A percentile compares a stretch with the other conserved stretches of the same genome.
These are phyloP conservation scores for Chrysoporthe deuterocubensis DNA, from an alignment of 2,329 filamentous ascomycete genomes.

Conservation along the genomic window DNA sequence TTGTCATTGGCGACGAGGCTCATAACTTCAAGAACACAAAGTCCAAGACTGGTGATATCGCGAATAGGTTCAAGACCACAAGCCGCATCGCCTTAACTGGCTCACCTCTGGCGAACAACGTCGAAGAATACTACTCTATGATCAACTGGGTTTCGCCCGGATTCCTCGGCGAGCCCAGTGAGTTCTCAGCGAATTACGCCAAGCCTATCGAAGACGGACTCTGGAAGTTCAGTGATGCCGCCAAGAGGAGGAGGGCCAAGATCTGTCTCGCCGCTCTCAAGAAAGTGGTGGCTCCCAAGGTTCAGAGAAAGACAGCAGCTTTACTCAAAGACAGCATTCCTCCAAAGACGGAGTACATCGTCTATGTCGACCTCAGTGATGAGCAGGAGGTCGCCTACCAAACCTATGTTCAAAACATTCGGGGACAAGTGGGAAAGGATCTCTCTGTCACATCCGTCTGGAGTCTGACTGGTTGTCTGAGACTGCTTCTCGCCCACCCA, in stretches of 20 bases:
- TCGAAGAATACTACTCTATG: constrained; percentile 84
- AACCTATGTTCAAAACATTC: constrained; percentile 37
- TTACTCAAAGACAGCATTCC: constrained; percentile 70
- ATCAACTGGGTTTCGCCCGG: constrained; percentile 84
- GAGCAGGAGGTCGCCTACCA: constrained; percentile 69
- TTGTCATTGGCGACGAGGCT: constrained; percentile 86
- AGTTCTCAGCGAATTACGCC: constrained; percentile 74
- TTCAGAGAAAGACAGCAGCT: constrained; percentile 72
- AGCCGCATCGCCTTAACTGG: constrained; percentile 84
- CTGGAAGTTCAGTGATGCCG: constrained; percentile 62
- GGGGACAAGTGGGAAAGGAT: background rate
- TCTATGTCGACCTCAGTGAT: constrained; percentile 71
- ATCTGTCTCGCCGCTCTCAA: constrained; percentile 74
- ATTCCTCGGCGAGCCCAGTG: constrained; percentile 69
- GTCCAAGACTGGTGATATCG: constrained; percentile 56
- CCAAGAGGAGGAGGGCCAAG: constrained; percentile 62
- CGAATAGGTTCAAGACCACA: constrained; percentile 65
- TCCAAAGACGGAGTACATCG: constrained; percentile 78
- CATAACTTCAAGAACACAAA: constrained; percentile 74
- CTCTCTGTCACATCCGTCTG: constrained; percentile 32
- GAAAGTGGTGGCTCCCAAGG: constrained; percentile 73
- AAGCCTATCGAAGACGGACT: constrained; percentile 75
- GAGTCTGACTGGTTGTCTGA: constrained; percentile 49
- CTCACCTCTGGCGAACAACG: constrained; percentile 82
- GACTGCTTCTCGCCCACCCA: constrained; percentile 58